Evolutionary conservation across 352 stramenopile species (phyloP), one percentile per base, ranked within the genome.

Genomic region (Phytopythium chamaehyphon): DNA sequence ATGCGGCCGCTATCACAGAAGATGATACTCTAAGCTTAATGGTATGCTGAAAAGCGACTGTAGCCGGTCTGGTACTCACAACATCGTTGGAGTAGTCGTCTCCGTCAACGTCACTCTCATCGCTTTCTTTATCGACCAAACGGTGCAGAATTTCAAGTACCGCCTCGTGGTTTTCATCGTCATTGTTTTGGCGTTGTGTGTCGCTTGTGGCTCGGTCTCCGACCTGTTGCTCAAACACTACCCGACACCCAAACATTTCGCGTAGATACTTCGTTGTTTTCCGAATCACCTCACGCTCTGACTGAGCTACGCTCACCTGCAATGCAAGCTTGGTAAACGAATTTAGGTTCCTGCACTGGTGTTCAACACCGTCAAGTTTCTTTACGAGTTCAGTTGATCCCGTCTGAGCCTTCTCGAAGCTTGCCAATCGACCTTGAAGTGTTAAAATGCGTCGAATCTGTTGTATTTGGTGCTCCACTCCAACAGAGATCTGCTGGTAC

Each of bases 11-110:
- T 6, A 15, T 15, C 3, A 24, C 8, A 6, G 24, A 8, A 5
- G 42, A 48, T 19, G 35, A 48, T n/a, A 48, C 23, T 22, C 23
- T 24, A 4, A 48, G 15, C 42, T 48, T 48, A 14, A 48, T 6
- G 4, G 23, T 22, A 15, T 48, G 22, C 1, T 36, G 42, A n/a
- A 48, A 7, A 24, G 19, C 23, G 6, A 48, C 23, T 11, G 42
- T 15, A 6, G 9, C 19, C 12, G 42, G 35, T 15, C 42, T 48
- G 24, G 28, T 10, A 9, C 28, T 33, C 28, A 5, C 28, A 33
- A 33, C 28, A 9, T 33, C 28, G 9, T 10, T 5, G 5, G 9
- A 33, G 28, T 5, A 33, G 28, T 33, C 28, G 9, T 33, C 28
- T 33, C 9, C 28, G 5, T 9, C 9, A 33, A 33, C 5, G 9